phyloP scores from a whole-genome alignment of 371 early-diverging fungal genomes.

The Mucor piriformis region DNA sequence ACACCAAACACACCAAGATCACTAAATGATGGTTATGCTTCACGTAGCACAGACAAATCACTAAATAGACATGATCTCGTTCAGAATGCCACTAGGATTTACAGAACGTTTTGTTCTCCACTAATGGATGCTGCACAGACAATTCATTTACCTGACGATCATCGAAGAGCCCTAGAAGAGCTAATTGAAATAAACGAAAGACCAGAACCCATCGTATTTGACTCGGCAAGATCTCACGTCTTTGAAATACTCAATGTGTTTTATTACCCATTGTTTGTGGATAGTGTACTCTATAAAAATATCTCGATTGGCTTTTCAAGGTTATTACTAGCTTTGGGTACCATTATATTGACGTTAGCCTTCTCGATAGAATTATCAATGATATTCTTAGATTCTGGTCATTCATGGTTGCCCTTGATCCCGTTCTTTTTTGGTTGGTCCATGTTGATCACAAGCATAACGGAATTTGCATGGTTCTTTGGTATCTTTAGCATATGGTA shows the following conservation, averaged over 20 bases:
- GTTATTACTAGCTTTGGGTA: constrained; percentile 26
- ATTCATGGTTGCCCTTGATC: constrained; percentile 33
- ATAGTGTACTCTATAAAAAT: constrained; percentile 43
- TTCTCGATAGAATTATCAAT: constrained; percentile 45
- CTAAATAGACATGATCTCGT: constrained; percentile 42
- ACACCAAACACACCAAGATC: constrained; percentile 5
- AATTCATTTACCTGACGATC: constrained; percentile 50
- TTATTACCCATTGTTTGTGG: constrained; percentile 52
- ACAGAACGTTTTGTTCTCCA: constrained; percentile 42
- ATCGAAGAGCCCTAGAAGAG: constrained; percentile 45
- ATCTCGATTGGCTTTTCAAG: constrained; percentile 25
- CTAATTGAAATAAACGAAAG: constrained; percentile 43
- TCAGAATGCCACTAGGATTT: constrained; percentile 51
- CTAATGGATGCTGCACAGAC: constrained; percentile 42
- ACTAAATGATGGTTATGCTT: constrained; percentile 30
- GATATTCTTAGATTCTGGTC: constrained; percentile 39
- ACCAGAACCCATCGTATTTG: constrained; percentile 53
- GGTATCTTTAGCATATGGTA: constrained; percentile 46
- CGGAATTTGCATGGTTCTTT: constrained; percentile 53
- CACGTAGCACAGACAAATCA: constrained; percentile 28
- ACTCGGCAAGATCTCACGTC: constrained; percentile 47
- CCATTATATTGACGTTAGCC: constrained; percentile 36
- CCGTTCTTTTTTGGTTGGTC: constrained; percentile 52
- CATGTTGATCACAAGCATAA: constrained; percentile 32
- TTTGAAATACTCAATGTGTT: constrained; percentile 54